phyloP scores from a whole-genome alignment of 345 rosid species.

The Isatis tinctoria region DNA sequence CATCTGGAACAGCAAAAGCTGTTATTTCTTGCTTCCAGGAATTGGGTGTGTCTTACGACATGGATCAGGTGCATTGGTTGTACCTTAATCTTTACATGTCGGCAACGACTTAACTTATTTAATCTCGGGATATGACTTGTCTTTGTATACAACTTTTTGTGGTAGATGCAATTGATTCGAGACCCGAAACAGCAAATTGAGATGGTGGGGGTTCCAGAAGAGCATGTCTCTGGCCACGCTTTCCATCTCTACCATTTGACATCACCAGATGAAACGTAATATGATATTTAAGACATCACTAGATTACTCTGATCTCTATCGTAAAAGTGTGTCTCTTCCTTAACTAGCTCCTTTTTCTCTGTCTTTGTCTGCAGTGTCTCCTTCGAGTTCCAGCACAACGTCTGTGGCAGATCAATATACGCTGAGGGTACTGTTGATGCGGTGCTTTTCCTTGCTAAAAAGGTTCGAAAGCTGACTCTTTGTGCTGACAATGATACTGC shows the following conservation, averaged over 20 bases:
- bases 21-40: conserved; percentile 91
- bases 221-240: conserved; percentile 82
- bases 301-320: not conserved
- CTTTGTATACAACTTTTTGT: not conserved
- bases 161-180: conserved; percentile 75
- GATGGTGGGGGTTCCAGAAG: conserved; percentile 93
- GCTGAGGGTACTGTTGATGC: conserved; percentile 96
- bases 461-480: conserved; percentile 41
- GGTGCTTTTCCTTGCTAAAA: conserved; percentile 77
- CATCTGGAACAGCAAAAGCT: conserved; percentile 96
- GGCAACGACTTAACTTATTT: not conserved
- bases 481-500: not conserved
- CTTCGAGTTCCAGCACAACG: conserved; percentile 96
- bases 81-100: not conserved
- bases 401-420: conserved; percentile 89
- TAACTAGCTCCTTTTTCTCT: not conserved
- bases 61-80: conserved; percentile 54
- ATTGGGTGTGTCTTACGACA: conserved; percentile 76
- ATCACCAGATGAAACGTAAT: conserved; percentile 87
- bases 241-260: conserved; percentile 87
- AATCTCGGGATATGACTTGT: not conserved
- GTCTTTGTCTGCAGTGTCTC: conserved; percentile 56
- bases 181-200: conserved; percentile 77
- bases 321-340: not conserved
- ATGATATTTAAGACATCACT: not conserved